These are phyloP conservation scores for Zygoascus tannicola DNA, from an alignment of 805 yeast species.

Conservation along the genomic window DNA sequence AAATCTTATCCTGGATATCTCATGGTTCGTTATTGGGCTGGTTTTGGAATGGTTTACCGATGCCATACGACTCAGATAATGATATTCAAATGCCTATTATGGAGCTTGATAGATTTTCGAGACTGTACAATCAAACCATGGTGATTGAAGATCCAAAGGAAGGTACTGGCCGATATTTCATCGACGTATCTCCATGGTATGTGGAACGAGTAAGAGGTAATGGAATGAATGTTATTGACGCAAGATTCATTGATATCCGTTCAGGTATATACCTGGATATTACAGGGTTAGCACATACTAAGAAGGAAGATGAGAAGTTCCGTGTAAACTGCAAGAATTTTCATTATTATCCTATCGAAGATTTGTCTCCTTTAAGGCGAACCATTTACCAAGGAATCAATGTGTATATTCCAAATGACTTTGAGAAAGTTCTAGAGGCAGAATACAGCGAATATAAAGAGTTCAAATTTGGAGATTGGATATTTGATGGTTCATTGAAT, in stretches of 20 bases:
- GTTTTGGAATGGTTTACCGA: slow-evolving; percentile 40
- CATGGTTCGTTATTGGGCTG: slow-evolving; percentile 43
- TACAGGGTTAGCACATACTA: slow-evolving; percentile 36
- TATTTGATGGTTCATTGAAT: slow-evolving; percentile 45
- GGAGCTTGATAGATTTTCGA: slow-evolving; percentile 39
- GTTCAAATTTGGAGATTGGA: slow-evolving; percentile 32
- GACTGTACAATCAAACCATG: slow-evolving; percentile 39
- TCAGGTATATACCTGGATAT: slow-evolving; percentile 54
- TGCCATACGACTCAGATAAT: slow-evolving; percentile 45
- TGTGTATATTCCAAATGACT: slow-evolving; percentile 37
- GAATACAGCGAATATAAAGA: slow-evolving; percentile 30
- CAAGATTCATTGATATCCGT: slow-evolving; percentile 51
- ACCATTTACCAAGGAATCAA: slow-evolving; percentile 51
- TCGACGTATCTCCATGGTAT: slow-evolving; percentile 43
- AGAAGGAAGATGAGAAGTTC: slow-evolving; percentile 8
- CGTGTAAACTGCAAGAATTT: slow-evolving; percentile 42
- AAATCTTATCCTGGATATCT: slow-evolving; percentile 39
- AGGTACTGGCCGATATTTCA: slow-evolving; percentile 36
- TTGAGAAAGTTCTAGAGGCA: slow-evolving; percentile 27
- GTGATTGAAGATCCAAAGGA: slow-evolving; percentile 37
- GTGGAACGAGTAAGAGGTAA: slow-evolving; percentile 39
- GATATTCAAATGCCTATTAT: slow-evolving; percentile 44
- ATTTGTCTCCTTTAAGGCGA: slow-evolving; percentile 44
- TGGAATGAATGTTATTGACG: slow-evolving; percentile 42
- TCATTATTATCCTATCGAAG: slow-evolving; percentile 44